Percentiles rank a stretch among this genome's conserved stretches.
Conservation (phyloP, 306 rosid genomes). For the Purshia tridentata region DNA sequence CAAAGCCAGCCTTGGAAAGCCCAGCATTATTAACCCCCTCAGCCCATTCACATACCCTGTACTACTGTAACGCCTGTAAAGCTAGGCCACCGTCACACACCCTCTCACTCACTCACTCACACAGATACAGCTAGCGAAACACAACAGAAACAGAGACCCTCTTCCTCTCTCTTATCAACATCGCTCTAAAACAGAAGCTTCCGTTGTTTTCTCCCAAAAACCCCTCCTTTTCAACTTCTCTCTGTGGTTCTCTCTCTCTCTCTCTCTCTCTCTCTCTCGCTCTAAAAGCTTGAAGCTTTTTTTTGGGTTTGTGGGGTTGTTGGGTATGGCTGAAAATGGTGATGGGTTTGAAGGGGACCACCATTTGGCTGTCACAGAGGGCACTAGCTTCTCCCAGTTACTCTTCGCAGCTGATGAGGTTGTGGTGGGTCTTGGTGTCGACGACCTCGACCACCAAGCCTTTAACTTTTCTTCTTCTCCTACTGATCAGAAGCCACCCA, state of each 20-base stretch:
- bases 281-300: not conserved
- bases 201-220: constrained; percentile 33
- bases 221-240: not conserved
- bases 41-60: not conserved
- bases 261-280: not conserved
- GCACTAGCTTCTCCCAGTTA: constrained; percentile 71
- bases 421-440: constrained; percentile 30
- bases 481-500: constrained; percentile 45
- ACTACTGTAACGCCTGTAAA: not conserved
- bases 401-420: constrained; percentile 52
- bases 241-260: not conserved
- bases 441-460: constrained; percentile 34
- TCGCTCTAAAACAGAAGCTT: constrained; percentile 16
- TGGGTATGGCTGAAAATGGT: constrained; percentile 48
- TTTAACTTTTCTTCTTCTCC: constrained; percentile 28
- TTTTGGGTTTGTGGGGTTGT: not conserved
- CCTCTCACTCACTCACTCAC: not conserved
- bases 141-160: not conserved
- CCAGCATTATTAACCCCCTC: not conserved
- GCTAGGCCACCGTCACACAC: not conserved
- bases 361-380: constrained; percentile 36
- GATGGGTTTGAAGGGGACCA: constrained; percentile 51
- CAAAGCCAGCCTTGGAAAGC: constrained; percentile 51
- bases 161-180: constrained; percentile 24
- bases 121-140: not conserved